Conservation (phyloP, 495 filamentous ascomycete genomes). For the Hyphodiscus hymeniophilus region DNA sequence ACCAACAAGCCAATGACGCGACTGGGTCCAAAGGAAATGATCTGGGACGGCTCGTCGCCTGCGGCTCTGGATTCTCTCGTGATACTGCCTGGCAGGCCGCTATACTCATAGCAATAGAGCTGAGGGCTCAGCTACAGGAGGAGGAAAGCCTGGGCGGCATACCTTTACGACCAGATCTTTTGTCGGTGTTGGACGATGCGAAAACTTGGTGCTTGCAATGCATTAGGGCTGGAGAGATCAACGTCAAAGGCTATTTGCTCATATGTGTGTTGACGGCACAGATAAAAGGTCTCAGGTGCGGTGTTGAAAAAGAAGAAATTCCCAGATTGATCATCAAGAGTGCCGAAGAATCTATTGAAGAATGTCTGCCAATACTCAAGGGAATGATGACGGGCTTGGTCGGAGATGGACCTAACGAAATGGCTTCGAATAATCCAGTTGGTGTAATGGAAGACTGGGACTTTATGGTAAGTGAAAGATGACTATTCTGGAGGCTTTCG, state of each 20-base stretch:
- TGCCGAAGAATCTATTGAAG: too few relatives aligned
- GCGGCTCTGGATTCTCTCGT: constrained; percentile 40
- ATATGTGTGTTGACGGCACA: constrained; percentile 32
- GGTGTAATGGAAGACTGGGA: too few relatives aligned
- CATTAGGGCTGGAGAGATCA: constrained; percentile 45
- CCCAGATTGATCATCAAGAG: too few relatives aligned
- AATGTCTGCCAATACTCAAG: too few relatives aligned
- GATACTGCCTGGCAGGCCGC: constrained; percentile 32
- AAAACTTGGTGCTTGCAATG: constrained; percentile 32
- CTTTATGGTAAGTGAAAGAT: too few relatives aligned
- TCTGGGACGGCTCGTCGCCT: constrained; percentile 33
- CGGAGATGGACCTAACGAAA: too few relatives aligned
- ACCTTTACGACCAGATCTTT: constrained; percentile 36
- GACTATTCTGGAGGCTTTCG: too few relatives aligned
- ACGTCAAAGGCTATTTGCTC: constrained; percentile 48
- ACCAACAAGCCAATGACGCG: too few relatives aligned
- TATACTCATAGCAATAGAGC: constrained; percentile 38
- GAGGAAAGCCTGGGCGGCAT: constrained; percentile 38
- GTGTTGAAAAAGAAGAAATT: too few relatives aligned
- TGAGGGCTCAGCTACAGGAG: constrained; percentile 41
- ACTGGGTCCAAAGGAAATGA: constrained; percentile 24
- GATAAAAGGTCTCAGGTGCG: constrained; percentile 28
- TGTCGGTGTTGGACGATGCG: too few relatives aligned
- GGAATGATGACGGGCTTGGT: too few relatives aligned
- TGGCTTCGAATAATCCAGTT: too few relatives aligned